Base-by-base conservation (phyloP, 2,329 filamentous ascomycete genomes). In the Fusarium irregulare region DNA sequence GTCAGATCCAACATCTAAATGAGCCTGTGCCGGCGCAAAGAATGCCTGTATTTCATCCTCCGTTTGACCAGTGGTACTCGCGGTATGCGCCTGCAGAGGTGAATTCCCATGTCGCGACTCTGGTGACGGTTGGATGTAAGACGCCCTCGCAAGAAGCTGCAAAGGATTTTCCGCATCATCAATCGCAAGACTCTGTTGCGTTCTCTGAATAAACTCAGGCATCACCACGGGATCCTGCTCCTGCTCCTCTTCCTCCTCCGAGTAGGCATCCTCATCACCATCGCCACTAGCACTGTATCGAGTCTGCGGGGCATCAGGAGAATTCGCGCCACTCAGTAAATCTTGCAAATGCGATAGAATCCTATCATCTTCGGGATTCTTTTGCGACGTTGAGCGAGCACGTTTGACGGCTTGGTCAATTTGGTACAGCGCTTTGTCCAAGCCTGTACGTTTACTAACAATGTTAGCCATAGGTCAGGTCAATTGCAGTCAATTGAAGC, bases 161-260 rank as follows among this genome's bases (percentile, higher is more conserved):
- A 93, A 80, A 0, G 91, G 91, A 65, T 93, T 93, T 74, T 93
- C 91, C 6, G 91, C 91, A 76, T 92, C 91, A 71, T 93, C 91
- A 27, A 92, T 81, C 14, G 88, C 85, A 32, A 91, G 83, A 50
- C 82, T 85, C 56, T 89, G 87, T 40, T 85, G 83, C 2, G 74
- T 76, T 12, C 71, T 68, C 32, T 76, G 77, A 0, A 74, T 72
- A 6, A 78, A 73, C 6, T 76, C 74, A 1, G 77, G 70, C 67
- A 75, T 74, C 6, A 69, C 66, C 13, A 70, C 68, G 3, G 56
- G 53, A 6, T 75, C 74, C 1, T 72, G 70, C 27, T 76, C 77
- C 49, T 79, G 70, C 21, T 76, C 77, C 53, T 79, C 76, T 13
- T 76, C 72, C 7, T 77, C 77, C 27, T 78, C 77, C 6, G 78